phyloP scores from a whole-genome alignment of 352 stramenopile genomes.

The Thalassiosira hispida region DNA sequence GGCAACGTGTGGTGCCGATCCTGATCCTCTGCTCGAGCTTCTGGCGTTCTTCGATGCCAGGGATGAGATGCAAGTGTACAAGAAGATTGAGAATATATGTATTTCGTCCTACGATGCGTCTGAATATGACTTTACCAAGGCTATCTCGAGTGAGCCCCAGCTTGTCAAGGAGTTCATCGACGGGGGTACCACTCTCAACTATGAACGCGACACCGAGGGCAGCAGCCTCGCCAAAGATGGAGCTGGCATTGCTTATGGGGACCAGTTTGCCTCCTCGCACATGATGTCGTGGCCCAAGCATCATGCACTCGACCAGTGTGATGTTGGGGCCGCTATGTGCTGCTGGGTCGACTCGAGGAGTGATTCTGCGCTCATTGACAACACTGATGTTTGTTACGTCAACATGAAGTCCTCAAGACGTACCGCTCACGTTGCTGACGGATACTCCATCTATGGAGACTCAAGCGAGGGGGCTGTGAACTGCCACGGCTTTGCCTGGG shows the following conservation, averaged over 20 bases:
- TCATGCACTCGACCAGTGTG: conserved; percentile 24
- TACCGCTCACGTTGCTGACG: conserved; percentile 10
- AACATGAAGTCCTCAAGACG: conserved; percentile 4
- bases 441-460: conserved; percentile 20
- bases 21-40: conserved; percentile 25
- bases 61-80: conserved; percentile 4
- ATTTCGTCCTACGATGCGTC: not conserved
- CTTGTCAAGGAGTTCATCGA: conserved; percentile 26
- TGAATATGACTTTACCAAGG: conserved; percentile 11
- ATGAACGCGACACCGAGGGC: conserved; percentile 5
- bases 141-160: not conserved
- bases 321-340: conserved; percentile 24
- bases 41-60: conserved; percentile 23
- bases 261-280: not conserved
- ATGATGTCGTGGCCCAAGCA: conserved; percentile 14
- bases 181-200: conserved; percentile 21
- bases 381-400: conserved; percentile 25
- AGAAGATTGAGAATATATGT: conserved; percentile 29
- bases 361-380: not conserved
- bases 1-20: too few relatives aligned
- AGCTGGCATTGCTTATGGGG: not conserved
- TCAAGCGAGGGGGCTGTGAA: not conserved
- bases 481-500: conserved; percentile 35
- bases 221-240: not conserved
- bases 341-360: conserved; percentile 11